Conservation (phyloP, 768 basidiomycete genomes). For the Strobilomyces confusus region DNA sequence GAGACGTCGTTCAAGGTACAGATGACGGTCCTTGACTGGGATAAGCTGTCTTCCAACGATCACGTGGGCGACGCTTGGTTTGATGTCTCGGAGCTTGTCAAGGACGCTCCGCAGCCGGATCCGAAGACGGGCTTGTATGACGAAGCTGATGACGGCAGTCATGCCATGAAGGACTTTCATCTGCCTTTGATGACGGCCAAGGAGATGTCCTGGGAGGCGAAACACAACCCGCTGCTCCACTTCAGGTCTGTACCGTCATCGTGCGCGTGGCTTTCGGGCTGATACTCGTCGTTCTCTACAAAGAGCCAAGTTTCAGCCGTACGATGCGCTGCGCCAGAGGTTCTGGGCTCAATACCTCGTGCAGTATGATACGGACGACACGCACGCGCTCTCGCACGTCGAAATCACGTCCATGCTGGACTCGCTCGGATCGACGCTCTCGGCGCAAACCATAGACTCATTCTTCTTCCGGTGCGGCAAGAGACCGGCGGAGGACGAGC, state of each 20-base stretch:
- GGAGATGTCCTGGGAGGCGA: constrained; percentile 67
- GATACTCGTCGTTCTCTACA: constrained; percentile 5
- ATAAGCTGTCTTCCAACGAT: constrained; percentile 88
- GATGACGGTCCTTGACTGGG: constrained; percentile 92
- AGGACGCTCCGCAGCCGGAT: constrained; percentile 61
- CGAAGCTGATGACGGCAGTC: constrained; percentile 33
- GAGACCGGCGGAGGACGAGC: constrained; percentile 58
- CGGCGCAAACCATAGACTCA: constrained; percentile 66
- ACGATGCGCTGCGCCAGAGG: constrained; percentile 82
- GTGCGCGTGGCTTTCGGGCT: background rate
- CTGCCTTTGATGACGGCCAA: constrained; percentile 59
- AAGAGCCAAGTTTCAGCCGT: constrained; percentile 96
- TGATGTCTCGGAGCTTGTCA: constrained; percentile 66
- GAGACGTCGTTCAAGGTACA: constrained; percentile 77
- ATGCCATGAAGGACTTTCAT: constrained; percentile 69
- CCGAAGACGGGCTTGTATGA: constrained; percentile 45
- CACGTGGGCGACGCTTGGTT: constrained; percentile 77
- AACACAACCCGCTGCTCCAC: constrained; percentile 63
- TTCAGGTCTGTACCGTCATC: constrained; percentile 45
- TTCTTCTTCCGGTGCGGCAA: constrained; percentile 78
- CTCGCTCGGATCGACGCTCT: constrained; percentile 92
- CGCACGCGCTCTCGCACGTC: constrained; percentile 64
- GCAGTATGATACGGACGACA: constrained; percentile 90
- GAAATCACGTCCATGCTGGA: constrained; percentile 96
- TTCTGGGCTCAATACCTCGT: constrained; percentile 89